phyloP scores from a whole-genome alignment of 2,329 filamentous ascomycete species.

The Fusarium setosum region DNA sequence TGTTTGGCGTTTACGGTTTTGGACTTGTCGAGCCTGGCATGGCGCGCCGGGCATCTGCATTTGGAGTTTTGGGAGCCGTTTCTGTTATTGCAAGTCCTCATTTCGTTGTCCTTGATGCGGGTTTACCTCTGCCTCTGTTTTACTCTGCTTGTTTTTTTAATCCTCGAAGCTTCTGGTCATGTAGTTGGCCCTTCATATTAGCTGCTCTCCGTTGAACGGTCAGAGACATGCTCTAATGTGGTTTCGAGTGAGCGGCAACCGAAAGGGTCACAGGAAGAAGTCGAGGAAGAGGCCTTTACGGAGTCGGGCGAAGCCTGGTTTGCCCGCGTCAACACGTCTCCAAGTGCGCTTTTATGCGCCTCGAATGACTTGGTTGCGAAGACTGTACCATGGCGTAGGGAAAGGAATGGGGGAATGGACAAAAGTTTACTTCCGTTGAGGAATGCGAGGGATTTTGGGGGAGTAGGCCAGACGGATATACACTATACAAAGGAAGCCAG shows the following conservation, averaged over 20 bases:
- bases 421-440: slow-evolving; percentile 37
- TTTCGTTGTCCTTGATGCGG: slow-evolving; percentile 8
- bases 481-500: slow-evolving; percentile 42
- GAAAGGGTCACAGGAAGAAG: slow-evolving; percentile 11
- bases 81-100: slow-evolving; percentile 15
- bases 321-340: slow-evolving; percentile 36
- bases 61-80: slow-evolving; percentile 39
- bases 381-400: slow-evolving; percentile 34
- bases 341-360: slow-evolving; percentile 11
- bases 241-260: slow-evolving; percentile 16
- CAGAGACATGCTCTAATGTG: slow-evolving; percentile 32
- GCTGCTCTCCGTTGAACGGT: slow-evolving; percentile 42
- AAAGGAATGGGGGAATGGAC: slow-evolving; percentile 22
- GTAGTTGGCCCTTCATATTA: slow-evolving; percentile 16
- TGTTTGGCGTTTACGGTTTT: slow-evolving; percentile 41
- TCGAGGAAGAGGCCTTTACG: slow-evolving; percentile 13
- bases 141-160: slow-evolving; percentile 31
- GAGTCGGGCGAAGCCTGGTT: slow-evolving; percentile 31
- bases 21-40: slow-evolving; percentile 36
- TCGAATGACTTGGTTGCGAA: slow-evolving; percentile 38
- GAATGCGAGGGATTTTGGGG: slow-evolving; percentile 36
- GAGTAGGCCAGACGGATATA: slow-evolving; percentile 37
- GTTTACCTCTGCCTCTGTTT: slow-evolving; percentile 19
- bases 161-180: slow-evolving; percentile 32
- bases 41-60: slow-evolving; percentile 36